A percentile compares a stretch with the other conserved stretches of the same genome.
Evolutionary conservation across 305 asterid genomes (phyloP).

Genomic region (Solanum aculeatissimum): DNA sequence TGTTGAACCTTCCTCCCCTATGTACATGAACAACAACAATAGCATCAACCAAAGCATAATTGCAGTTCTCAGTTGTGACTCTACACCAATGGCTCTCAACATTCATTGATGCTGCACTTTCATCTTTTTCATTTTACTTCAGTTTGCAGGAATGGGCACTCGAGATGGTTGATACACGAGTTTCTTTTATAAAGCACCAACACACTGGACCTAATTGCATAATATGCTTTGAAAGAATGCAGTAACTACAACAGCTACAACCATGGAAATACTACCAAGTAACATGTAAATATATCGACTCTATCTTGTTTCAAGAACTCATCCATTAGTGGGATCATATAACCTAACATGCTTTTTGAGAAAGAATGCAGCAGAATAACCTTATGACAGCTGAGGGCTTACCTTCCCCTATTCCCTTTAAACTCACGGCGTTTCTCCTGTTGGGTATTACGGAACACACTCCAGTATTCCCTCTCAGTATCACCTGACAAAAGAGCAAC

Average conservation of each 20-base stretch:
- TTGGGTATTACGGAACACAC: constrained; percentile 40
- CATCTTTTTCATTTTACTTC: neutral
- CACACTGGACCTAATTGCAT: neutral
- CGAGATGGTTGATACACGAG: neutral
- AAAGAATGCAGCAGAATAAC: neutral
- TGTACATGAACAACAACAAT: neutral
- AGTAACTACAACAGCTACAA: neutral
- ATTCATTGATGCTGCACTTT: neutral
- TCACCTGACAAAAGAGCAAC: constrained; percentile 44
- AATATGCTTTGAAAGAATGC: neutral
- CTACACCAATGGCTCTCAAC: neutral
- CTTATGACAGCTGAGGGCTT: neutral
- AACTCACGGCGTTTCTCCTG: constrained; percentile 48
- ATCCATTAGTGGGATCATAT: neutral
- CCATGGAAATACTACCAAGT: neutral
- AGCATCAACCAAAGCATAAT: neutral
- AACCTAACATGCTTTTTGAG: neutral
- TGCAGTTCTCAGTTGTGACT: neutral
- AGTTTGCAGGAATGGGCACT: neutral
- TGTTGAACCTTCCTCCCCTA: constrained; percentile 74
- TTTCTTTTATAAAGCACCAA: neutral
- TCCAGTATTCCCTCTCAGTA: constrained; percentile 93
- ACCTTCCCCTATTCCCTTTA: constrained; percentile 76
- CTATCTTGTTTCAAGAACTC: neutral
- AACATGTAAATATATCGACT: neutral